These are phyloP conservation scores for Staphylotrichum longicolle DNA, from an alignment of 495 filamentous ascomycete species.

Conservation along the genomic window DNA sequence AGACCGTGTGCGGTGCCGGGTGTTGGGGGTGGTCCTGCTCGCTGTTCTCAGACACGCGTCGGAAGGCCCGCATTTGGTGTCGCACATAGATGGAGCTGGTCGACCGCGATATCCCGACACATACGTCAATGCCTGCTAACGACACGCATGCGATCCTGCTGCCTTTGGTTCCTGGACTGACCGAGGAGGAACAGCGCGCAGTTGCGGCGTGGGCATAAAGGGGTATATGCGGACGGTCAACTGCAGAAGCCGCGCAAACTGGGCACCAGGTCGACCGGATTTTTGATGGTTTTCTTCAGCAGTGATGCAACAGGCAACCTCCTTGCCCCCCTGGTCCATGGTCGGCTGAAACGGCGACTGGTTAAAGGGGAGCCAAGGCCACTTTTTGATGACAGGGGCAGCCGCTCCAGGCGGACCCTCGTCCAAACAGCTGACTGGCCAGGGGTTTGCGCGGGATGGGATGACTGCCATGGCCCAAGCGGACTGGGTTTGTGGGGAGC, in stretches of 20 bases:
- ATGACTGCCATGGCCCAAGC: slow-evolving; percentile 4
- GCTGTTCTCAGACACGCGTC: slow-evolving; percentile 13
- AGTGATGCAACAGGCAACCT: slow-evolving; percentile 25
- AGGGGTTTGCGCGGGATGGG: not conserved
- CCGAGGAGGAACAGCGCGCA: not conserved
- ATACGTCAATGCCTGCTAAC: slow-evolving; percentile 7
- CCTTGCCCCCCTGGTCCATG: slow-evolving; percentile 28
- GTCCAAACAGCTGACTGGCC: slow-evolving; percentile 4
- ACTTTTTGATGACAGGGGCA: slow-evolving; percentile 30
- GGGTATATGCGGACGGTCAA: slow-evolving; percentile 4
- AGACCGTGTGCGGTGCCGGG: slow-evolving; percentile 8
- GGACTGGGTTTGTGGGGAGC: not conserved
- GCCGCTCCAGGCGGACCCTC: not conserved
- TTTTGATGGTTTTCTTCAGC: slow-evolving; percentile 19
- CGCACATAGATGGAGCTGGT: slow-evolving; percentile 25
- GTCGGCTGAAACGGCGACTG: slow-evolving; percentile 37
- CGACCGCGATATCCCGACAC: slow-evolving; percentile 14
- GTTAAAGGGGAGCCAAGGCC: slow-evolving; percentile 29
- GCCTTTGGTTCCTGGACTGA: slow-evolving; percentile 2
- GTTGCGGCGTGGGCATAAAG: slow-evolving; percentile 3
- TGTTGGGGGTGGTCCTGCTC: slow-evolving; percentile 8
- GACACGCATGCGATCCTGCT: not conserved
- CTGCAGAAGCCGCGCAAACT: not conserved
- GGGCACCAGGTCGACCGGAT: slow-evolving; percentile 14
- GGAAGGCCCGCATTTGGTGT: slow-evolving; percentile 31